Base-by-base conservation (phyloP, 306 rosid genomes). In the Phaseolus lunatus region DNA sequence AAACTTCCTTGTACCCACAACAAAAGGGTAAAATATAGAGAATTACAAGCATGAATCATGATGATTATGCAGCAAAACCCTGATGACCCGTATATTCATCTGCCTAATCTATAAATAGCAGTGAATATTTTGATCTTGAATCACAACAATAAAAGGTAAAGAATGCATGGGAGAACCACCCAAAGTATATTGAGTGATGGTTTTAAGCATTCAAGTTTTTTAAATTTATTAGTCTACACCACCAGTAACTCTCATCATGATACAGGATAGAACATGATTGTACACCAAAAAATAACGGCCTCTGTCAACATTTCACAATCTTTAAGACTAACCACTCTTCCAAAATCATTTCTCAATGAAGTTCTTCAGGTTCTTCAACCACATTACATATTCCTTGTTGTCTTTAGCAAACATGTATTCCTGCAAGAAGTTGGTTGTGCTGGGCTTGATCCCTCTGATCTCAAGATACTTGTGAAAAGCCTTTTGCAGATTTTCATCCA, bases 401-500 rank as follows among this genome's bases (percentile, higher is more conserved):
- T 92, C 91, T 80, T 92, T 95, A 31, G 26, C 80, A 78, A 68
- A 43, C 99, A 92, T 89, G 84, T 95, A 90, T 83, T 87, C 88
- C 37, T 81, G 87, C 82, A 92, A 84, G 82, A 88, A 87, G 72
- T 85, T 84, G 22, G 93, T 86, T 41, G 87, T 78, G 78, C 81
- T 85, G 26, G 83, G 77, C 19, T 78, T 78, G 78, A 95, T 89
- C 81, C 99, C 99, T 23, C 97, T 70, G 74, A 69, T 59, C 82
- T 89, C 92, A 12, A 95, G 96, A 86, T 89, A 90, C 79, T 90
- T 90, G 85, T 54, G 82, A 72, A 95, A 90, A 50, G 94, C 97
- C 87, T 84, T 90, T 79, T 88, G 96, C 85, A 95, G 82, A 78
- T 88, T 87, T 73, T 88, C 97, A 83, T 95, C 98, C 90, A 95